Base-by-base conservation (phyloP, 257 asterid genomes). In the Primulina eburnea region DNA sequence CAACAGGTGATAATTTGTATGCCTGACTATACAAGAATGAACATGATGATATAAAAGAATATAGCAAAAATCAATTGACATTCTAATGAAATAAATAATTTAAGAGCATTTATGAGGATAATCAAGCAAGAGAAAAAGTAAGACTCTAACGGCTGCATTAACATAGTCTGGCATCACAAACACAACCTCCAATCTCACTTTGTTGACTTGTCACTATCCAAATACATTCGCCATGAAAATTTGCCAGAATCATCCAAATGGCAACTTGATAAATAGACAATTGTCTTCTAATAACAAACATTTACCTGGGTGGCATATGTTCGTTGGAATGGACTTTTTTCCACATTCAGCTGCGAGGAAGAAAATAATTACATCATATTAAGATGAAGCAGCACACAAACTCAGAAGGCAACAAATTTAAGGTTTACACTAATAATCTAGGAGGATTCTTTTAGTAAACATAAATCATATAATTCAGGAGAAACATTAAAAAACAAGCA, bases 301-400 rank as follows among this genome's bases (percentile, higher is more conserved):
- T 67, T 64, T 84, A 94, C 99, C 98, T 94, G 99, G 74, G 78
- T 76, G 67, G 98, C 99, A 79, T 91, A 94, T 56, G 98, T 88
- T 75, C 99, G 82, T 87, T 94, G 99, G 80, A 94, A 94, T 2
- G 97, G 98, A 67, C 99, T 94, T 83, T 94, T 94, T 59, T 94
- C 99, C 30, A 88, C 89, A 82, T 94, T 94, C 78, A 94, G 87
- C 99, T 94, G 95, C 76, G 74, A 83, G 28, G 70, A 79, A 69
- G 78, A 32, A 67, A 62, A 71, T 37, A 75, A 21, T 32, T 37
- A 67, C 28, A 57, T 74, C 61, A 40, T 64, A 43, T 70, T 64
- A 71, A 40, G 62, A 37, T 21, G 55, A 50, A 65, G 64, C 74
- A 43, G 6, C 57, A 35, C 59, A 52, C 28, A 43, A 53, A 76